Percentiles rank a stretch among this genome's conserved stretches.
These are phyloP conservation scores for Podospora comata DNA, from an alignment of 495 filamentous ascomycete species.

Conservation along the genomic window DNA sequence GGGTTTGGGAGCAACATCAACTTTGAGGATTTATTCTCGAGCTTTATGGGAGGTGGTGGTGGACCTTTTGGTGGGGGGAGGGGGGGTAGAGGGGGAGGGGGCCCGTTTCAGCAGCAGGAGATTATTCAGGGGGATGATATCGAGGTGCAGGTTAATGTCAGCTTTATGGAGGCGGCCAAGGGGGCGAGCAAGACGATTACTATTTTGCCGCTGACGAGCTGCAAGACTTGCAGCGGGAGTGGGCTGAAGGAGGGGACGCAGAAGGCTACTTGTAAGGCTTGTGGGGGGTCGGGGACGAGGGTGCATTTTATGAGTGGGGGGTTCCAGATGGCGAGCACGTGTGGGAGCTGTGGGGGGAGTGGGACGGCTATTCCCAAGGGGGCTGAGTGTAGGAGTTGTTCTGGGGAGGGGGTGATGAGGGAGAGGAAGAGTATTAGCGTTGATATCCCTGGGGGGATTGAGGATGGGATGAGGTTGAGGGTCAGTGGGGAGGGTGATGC, in stretches of 20 bases:
- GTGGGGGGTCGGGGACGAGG: constrained; percentile 80
- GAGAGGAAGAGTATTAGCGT: constrained; percentile 76
- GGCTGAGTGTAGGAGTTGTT: constrained; percentile 73
- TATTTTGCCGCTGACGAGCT: constrained; percentile 72
- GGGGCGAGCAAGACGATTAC: constrained; percentile 74
- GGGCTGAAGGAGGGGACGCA: constrained; percentile 80
- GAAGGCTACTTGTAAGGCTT: constrained; percentile 68
- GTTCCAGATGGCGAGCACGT: constrained; percentile 93
- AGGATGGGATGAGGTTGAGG: constrained; percentile 89
- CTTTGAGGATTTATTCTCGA: constrained; percentile 92
- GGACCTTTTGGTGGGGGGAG: constrained; percentile 48
- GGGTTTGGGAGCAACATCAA: constrained; percentile 77
- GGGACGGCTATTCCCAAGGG: constrained; percentile 71
- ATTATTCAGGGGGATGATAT: constrained; percentile 87
- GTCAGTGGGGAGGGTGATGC: constrained; percentile 82
- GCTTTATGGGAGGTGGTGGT: constrained; percentile 66
- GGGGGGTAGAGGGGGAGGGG: constrained; percentile 47
- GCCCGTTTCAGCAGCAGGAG: constrained; percentile 63
- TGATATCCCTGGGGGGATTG: constrained; percentile 90
- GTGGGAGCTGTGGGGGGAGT: constrained; percentile 70
- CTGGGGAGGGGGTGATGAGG: constrained; percentile 72
- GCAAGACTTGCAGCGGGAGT: constrained; percentile 74
- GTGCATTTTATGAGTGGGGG: constrained; percentile 87
- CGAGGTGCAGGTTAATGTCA: constrained; percentile 85
- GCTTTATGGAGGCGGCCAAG: constrained; percentile 95